phyloP scores from a whole-genome alignment of 345 rosid genomes.

The Citrus inodora region DNA sequence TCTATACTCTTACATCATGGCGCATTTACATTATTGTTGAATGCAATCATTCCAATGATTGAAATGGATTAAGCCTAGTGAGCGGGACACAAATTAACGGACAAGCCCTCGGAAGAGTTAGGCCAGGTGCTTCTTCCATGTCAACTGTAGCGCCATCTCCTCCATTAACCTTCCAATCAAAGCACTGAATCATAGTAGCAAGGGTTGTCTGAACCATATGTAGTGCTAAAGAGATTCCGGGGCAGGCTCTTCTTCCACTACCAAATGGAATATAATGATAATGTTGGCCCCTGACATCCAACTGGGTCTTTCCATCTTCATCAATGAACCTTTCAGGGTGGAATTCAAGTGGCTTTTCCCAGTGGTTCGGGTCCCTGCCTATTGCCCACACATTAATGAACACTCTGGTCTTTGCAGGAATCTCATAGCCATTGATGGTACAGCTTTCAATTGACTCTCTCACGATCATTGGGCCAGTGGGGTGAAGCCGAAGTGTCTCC shows the following conservation, averaged over 20 bases:
- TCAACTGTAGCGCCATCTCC: conserved; percentile 29
- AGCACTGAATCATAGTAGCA: conserved; percentile 49
- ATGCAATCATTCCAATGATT: not conserved
- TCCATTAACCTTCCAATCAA: conserved; percentile 44
- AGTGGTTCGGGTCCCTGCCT: conserved; percentile 46
- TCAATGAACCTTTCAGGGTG: too few relatives aligned
- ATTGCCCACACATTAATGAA: conserved; percentile 54
- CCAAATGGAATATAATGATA: conserved; percentile 65
- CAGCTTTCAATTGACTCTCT: conserved; percentile 49
- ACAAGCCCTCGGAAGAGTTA: conserved; percentile 51
- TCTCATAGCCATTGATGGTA: conserved; percentile 34
- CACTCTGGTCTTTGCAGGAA: conserved; percentile 48
- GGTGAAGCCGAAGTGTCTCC: conserved; percentile 54
- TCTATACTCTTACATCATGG: not conserved
- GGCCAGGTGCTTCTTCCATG: conserved; percentile 55
- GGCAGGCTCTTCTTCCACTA: conserved; percentile 68
- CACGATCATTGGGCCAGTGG: conserved; percentile 53
- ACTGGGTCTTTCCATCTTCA: conserved; percentile 12
- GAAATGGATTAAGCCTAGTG: conserved; percentile 29
- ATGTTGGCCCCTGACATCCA: conserved; percentile 52
- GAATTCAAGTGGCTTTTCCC: too few relatives aligned
- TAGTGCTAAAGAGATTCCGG: conserved; percentile 51
- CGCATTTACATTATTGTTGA: not conserved
- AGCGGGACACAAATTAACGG: conserved; percentile 51
- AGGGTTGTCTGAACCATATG: conserved; percentile 39